Evolutionary conservation across 2,329 filamentous ascomycete genomes (phyloP), one percentile per base, ranked within the genome.

Genomic region (Mycocentrospora acerina): DNA sequence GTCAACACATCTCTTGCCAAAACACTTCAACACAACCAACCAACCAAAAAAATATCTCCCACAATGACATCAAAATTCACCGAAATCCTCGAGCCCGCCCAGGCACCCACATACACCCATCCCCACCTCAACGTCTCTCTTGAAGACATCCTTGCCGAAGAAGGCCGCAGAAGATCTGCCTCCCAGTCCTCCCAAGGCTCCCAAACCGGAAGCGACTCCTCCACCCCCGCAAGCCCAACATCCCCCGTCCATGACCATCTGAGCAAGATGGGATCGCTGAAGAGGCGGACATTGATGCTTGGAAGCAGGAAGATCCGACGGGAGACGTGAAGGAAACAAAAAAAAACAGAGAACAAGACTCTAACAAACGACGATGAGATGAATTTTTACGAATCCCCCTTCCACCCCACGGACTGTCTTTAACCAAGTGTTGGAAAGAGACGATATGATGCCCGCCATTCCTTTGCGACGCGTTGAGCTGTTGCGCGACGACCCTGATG

Each of bases 81-180:
- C 34, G 66, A 69, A 36, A 61, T 66, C 48, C 60, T 69, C 37
- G 60, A 67, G 42, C 19, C 19, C 5, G 9, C 19, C 9, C 19
- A 22, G 19, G 57, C 62, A 43, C 60, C 62, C 14, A 58, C 61
- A 13, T 64, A 62, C 45, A 62, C 57, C 15, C 63, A 68, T 29
- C 62, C 64, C 19, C 61, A 65, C 32, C 62, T 66, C 48, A 69
- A 69, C 38, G 64, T 69, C 46, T 66, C 59, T 10, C 52, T 69
- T 14, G 62, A 69, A 24, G 64, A 69, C 45, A 65, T 69, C 14
- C 58, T 69, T 17, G 62, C 62, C 28, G 64, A 69, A 39, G 65
- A 65, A 33, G 46, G 55, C 11, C 63, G 63, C 44, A 63, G 60
- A 35, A 50, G 57, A 14, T 66, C 62, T 13, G 52, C 54, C 30